Evolutionary conservation across 148 eudicot genomes (phyloP).

Genomic region (Silene latifolia): DNA sequence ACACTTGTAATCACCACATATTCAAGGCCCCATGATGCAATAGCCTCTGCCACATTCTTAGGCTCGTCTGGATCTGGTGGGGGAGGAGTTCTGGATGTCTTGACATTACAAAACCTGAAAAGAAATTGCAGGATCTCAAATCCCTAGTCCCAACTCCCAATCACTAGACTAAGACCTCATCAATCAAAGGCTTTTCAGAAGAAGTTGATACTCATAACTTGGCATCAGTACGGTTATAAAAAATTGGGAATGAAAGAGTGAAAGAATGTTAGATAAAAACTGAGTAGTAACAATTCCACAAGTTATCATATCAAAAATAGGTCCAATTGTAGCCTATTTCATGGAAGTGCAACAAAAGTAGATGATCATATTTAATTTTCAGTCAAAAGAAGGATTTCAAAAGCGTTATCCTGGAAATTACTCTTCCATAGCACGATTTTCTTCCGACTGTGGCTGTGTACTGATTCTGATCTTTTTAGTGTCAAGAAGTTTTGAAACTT

Average conservation of each 20-base stretch:
- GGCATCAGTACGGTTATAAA: no score
- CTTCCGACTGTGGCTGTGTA: constrained; percentile 32
- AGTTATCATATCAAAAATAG: not conserved
- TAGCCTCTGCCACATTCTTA: constrained; percentile 78
- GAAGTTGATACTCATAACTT: no score
- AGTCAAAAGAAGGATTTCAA: not conserved
- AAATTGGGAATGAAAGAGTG: not conserved
- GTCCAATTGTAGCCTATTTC: not conserved
- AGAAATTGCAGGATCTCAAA: no score
- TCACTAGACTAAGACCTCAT: no score
- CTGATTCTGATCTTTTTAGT: constrained; percentile 38
- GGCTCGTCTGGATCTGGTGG: no score
- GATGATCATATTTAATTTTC: not conserved
- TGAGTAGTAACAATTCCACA: not conserved
- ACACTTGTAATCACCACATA: constrained; percentile 97
- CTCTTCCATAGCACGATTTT: constrained; percentile 71
- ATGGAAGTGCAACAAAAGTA: not conserved
- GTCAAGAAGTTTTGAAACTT: constrained; percentile 26
- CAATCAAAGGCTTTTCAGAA: no score
- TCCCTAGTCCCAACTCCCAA: no score
- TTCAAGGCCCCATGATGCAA: constrained; percentile 98
- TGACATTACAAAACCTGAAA: no score
- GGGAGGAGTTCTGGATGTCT: no score
- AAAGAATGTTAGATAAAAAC: not conserved
- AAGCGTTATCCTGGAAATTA: constrained; percentile 20